Percentiles rank a stretch among this genome's conserved stretches.
Evolutionary conservation across 192 early-diverging fungal genomes (phyloP).

Genomic region (Podila minutissima): DNA sequence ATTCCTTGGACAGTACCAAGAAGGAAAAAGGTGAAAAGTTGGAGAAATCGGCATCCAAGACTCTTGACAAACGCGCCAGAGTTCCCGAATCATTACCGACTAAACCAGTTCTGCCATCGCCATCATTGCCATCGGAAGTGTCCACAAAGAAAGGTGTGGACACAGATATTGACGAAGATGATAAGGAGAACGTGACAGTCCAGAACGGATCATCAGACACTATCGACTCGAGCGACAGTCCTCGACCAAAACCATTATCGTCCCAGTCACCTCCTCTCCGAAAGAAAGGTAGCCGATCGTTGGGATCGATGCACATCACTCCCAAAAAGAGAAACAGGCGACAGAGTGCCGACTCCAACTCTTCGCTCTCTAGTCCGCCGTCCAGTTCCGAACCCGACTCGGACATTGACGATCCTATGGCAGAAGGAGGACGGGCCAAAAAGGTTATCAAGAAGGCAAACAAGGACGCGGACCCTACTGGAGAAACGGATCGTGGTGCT

Average conservation of each 20-base stretch:
- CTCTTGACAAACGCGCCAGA: neutral
- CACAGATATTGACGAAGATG: neutral
- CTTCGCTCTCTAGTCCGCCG: conserved; percentile 41
- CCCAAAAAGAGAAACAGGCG: conserved; percentile 41
- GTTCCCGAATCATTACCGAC: too few species aligned
- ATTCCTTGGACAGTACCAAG: neutral
- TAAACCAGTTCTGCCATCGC: neutral
- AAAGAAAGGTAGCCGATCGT: neutral
- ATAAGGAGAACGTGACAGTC: neutral
- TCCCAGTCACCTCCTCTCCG: neutral
- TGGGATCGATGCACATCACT: conserved; percentile 6
- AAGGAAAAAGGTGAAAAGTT: neutral
- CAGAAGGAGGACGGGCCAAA: conserved; percentile 22
- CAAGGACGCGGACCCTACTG: neutral
- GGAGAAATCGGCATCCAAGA: neutral
- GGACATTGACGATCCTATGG: conserved; percentile 2
- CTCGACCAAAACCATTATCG: neutral
- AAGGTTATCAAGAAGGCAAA: conserved; percentile 34
- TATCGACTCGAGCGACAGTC: neutral
- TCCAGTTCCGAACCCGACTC: conserved; percentile 41
- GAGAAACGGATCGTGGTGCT: neutral
- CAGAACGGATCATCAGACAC: neutral
- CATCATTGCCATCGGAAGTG: neutral
- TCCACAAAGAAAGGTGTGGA: neutral
- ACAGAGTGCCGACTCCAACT: conserved; percentile 43